A percentile compares a stretch with the other conserved stretches of the same genome.
These are phyloP conservation scores for Sugiyamaella mastotermitis DNA, from an alignment of 805 yeast genomes.

Conservation along the genomic window DNA sequence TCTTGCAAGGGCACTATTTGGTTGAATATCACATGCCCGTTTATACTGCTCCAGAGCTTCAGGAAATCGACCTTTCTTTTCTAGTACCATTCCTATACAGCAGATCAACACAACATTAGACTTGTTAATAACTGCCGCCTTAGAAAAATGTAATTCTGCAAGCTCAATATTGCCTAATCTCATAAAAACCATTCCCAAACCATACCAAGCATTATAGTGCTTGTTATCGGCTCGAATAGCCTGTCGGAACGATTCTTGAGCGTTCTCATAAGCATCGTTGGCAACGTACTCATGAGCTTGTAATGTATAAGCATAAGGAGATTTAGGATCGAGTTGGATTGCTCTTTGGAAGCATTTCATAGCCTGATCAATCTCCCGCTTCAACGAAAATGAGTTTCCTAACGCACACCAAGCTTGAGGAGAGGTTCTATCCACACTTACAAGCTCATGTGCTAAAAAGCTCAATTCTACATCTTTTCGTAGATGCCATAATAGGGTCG, in stretches of 20 bases:
- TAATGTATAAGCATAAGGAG: constrained; percentile 84
- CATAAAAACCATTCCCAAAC: constrained; percentile 89
- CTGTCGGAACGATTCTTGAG: constrained; percentile 72
- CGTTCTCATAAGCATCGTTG: constrained; percentile 85
- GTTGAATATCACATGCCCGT: constrained; percentile 77
- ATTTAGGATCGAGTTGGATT: constrained; percentile 55
- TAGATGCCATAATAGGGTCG: constrained; percentile 90
- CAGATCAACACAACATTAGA: constrained; percentile 83
- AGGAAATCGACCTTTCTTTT: constrained; percentile 59
- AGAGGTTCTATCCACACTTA: constrained; percentile 54
- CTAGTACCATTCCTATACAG: constrained; percentile 91
- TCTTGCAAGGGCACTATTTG: constrained; percentile 75
- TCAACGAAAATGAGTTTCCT: constrained; percentile 82
- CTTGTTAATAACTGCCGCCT: constrained; percentile 85
- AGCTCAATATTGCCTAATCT: constrained; percentile 76
- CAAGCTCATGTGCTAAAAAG: constrained; percentile 74
- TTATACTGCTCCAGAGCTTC: constrained; percentile 79
- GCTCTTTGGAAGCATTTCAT: constrained; percentile 82
- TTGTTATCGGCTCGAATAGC: constrained; percentile 73
- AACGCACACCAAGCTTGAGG: constrained; percentile 89
- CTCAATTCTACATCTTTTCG: constrained; percentile 74
- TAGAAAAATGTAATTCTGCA: constrained; percentile 82
- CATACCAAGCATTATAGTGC: constrained; percentile 93
- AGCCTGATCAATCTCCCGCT: constrained; percentile 83
- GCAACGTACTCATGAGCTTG: constrained; percentile 90